Conservation (phyloP, 176 grass and related monocot species). For the Guadua angustifolia region DNA sequence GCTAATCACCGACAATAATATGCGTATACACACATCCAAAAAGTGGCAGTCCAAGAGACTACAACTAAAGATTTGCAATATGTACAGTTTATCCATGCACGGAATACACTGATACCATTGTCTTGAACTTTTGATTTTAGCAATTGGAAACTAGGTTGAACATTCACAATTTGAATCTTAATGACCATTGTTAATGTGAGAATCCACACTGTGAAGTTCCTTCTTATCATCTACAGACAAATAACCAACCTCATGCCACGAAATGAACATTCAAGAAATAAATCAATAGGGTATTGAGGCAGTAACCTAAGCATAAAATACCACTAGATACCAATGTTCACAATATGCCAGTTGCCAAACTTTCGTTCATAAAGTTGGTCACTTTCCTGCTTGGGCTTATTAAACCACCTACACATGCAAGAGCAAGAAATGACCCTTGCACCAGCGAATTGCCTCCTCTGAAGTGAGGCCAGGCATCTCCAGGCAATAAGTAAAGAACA, state of each 20-base stretch:
- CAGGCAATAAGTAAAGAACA: not conserved
- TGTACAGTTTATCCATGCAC: not conserved
- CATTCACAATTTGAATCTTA: not conserved
- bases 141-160: not conserved
- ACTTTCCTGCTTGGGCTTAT: not conserved
- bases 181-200: not conserved
- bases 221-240: not conserved
- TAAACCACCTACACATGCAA: conserved; percentile 9
- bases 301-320: conserved; percentile 35
- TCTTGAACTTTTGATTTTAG: not conserved
- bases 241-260: not conserved
- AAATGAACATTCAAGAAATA: not conserved
- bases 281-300: not conserved
- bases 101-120: not conserved
- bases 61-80: not conserved
- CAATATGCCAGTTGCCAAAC: not conserved
- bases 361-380: conserved; percentile 7
- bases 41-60: not conserved
- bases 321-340: conserved; percentile 36
- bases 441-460: conserved; percentile 19
- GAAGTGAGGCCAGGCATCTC: conserved; percentile 11
- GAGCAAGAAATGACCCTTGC: conserved; percentile 24
- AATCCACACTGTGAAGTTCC: not conserved
- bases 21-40: not conserved
- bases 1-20: not conserved